Percentiles rank a stretch among this genome's conserved stretches.
Conservation (phyloP, 306 rosid species). For the Fragaria iinumae region DNA sequence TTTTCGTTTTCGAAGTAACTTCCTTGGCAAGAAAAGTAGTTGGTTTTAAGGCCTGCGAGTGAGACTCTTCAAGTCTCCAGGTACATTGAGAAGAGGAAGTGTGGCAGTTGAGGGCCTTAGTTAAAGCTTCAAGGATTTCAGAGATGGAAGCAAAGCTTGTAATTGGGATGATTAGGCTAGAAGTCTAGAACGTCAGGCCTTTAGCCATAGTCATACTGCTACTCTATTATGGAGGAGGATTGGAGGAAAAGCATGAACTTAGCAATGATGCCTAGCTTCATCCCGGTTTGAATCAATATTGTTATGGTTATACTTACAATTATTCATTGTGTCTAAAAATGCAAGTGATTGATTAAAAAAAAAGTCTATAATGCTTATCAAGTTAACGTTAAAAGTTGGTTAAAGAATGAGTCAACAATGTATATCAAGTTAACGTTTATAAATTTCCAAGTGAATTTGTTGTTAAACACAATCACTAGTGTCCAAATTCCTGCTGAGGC, state of each 20-base stretch:
- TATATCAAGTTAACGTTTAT: neutral
- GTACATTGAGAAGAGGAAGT: slow-evolving; percentile 12
- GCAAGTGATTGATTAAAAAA: neutral
- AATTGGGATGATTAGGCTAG: neutral
- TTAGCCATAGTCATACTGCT: neutral
- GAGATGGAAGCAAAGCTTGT: neutral
- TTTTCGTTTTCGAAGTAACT: neutral
- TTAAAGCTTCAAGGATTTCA: slow-evolving; percentile 6
- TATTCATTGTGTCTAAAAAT: neutral
- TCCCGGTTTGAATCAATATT: neutral
- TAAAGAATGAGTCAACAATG: too few relatives aligned
- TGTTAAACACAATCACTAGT: neutral
- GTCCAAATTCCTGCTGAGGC: neutral
- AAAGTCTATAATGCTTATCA: neutral
- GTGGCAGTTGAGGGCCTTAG: slow-evolving; percentile 3
- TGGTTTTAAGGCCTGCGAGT: neutral
- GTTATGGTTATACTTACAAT: neutral
- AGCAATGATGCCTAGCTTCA: neutral
- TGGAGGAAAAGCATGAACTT: neutral
- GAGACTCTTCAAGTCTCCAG: neutral
- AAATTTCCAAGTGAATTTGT: neutral
- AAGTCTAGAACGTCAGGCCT: neutral
- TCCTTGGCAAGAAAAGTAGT: neutral
- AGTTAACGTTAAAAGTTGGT: neutral
- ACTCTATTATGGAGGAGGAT: neutral